These are phyloP conservation scores for Xylaria sp. DNA, from an alignment of 2,329 filamentous ascomycete genomes.

Conservation along the genomic window DNA sequence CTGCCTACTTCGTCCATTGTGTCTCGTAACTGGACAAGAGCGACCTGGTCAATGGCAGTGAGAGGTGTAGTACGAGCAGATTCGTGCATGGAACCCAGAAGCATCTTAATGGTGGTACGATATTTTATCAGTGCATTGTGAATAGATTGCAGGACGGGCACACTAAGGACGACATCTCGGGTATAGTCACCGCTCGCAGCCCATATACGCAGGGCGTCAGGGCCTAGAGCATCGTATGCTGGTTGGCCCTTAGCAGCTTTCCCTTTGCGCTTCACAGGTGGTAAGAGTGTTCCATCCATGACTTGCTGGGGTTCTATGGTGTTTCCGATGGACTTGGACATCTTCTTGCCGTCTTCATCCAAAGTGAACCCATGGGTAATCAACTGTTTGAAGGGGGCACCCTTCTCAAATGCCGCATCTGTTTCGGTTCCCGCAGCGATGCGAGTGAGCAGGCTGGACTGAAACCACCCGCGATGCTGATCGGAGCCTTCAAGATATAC, in stretches of 20 bases:
- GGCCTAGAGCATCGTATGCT: constrained; percentile 73
- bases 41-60: constrained; percentile 73
- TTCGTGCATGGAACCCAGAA: constrained; percentile 75
- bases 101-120: constrained; percentile 86
- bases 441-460: constrained; percentile 89
- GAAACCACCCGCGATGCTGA: constrained; percentile 98
- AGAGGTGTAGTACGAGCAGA: constrained; percentile 57
- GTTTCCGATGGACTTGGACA: constrained; percentile 97
- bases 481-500: constrained; percentile 94
- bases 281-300: constrained; percentile 80
- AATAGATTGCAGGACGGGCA: constrained; percentile 75
- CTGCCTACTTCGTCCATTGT: constrained; percentile 68
- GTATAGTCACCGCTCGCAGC: constrained; percentile 92
- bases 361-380: constrained; percentile 96
- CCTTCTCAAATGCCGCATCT: constrained; percentile 42
- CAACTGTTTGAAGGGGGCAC: constrained; percentile 81
- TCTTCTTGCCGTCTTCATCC: constrained; percentile 89
- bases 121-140: constrained; percentile 84
- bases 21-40: constrained; percentile 73
- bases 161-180: constrained; percentile 81
- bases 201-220: constrained; percentile 90
- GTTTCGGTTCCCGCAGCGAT: constrained; percentile 65
- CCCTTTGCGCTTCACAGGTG: constrained; percentile 67
- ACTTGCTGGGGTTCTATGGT: constrained; percentile 81
- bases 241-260: constrained; percentile 52